These are phyloP conservation scores for Lepidium africanum DNA, from an alignment of 345 rosid species.

Conservation along the genomic window DNA sequence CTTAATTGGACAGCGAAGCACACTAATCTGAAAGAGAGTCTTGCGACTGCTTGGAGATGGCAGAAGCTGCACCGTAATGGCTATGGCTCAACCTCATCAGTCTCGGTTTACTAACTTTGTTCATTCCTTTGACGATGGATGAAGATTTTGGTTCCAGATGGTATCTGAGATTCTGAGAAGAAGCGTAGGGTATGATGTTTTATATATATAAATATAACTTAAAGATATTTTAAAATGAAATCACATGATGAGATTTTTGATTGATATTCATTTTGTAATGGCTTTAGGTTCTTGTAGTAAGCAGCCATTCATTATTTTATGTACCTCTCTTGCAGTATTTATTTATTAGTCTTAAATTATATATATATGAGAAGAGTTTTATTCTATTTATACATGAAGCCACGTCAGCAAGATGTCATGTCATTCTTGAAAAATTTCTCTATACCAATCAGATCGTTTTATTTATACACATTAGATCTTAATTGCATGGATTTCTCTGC, in stretches of 20 bases:
- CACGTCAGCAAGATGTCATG: too few species aligned
- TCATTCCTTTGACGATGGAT: constrained; percentile 16
- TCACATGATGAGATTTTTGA: constrained; percentile 14
- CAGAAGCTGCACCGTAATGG: constrained; percentile 49
- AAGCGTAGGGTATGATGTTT: constrained; percentile 8
- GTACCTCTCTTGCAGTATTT: background rate
- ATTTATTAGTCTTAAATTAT: background rate
- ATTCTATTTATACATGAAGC: too few species aligned
- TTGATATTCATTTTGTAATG: constrained; percentile 24
- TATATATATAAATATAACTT: constrained; percentile 9
- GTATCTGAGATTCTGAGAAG: background rate
- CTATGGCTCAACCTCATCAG: constrained; percentile 27
- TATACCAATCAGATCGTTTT: too few species aligned
- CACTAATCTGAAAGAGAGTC: constrained; percentile 48
- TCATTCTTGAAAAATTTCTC: too few species aligned
- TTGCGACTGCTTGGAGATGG: constrained; percentile 62
- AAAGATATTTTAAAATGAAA: background rate
- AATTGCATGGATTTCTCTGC: too few species aligned
- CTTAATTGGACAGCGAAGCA: constrained; percentile 54
- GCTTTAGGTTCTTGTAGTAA: constrained; percentile 25
- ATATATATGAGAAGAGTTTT: too few species aligned
- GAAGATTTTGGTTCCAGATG: constrained; percentile 23
- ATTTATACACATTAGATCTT: too few species aligned
- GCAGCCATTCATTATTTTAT: constrained; percentile 11
- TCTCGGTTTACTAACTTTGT: constrained; percentile 23